phyloP scores from a whole-genome alignment of 2,329 filamentous ascomycete species.

The Coniochaeta prunicola region DNA sequence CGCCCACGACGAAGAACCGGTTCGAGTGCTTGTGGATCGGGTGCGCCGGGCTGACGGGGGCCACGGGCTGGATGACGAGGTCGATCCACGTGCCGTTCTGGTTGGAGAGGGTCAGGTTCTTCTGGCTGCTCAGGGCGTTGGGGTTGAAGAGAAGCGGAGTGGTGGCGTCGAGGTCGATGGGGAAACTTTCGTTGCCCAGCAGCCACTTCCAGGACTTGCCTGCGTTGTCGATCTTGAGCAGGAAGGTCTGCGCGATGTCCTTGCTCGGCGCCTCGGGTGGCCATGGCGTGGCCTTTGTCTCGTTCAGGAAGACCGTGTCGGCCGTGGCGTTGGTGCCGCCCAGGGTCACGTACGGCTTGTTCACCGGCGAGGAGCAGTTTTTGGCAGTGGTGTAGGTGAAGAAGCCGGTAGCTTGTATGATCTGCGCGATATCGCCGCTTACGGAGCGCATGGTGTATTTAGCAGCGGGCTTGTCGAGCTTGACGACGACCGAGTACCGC shows the following conservation, averaged over 20 bases:
- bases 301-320: background rate
- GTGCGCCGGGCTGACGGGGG: constrained; percentile 2
- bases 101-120: constrained; percentile 5
- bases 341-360: background rate
- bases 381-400: constrained; percentile 10
- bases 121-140: background rate
- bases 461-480: constrained; percentile 25
- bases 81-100: constrained; percentile 30
- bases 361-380: background rate
- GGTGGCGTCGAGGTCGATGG: background rate
- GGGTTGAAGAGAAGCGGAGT: constrained; percentile 6
- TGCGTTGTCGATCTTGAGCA: constrained; percentile 19
- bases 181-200: constrained; percentile 7
- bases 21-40: constrained; percentile 40
- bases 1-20: constrained; percentile 36
- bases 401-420: constrained; percentile 6
- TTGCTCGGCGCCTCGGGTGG: background rate
- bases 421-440: constrained; percentile 13
- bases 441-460: constrained; percentile 27
- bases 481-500: constrained; percentile 31
- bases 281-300: background rate
- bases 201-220: constrained; percentile 22
- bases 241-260: background rate
- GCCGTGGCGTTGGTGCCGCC: background rate
- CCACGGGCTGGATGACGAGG: constrained; percentile 21